Base-by-base conservation (phyloP, 2,329 filamentous ascomycete genomes). In the Cercospora brassicicola region DNA sequence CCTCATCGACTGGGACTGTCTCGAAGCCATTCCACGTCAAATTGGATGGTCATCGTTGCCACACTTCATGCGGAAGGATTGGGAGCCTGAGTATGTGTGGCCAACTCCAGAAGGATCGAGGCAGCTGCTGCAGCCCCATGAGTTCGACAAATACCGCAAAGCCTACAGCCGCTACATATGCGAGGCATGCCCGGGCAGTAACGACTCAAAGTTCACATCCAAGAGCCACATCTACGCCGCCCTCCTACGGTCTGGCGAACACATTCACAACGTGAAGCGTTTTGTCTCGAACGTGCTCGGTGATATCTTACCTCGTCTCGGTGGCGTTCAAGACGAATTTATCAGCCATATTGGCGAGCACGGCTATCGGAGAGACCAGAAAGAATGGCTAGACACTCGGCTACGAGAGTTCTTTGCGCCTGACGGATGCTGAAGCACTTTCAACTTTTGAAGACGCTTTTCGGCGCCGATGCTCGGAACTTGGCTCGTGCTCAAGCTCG, bases 1-100 rank as follows among this genome's bases (percentile, higher is more conserved):
- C n/a, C 55, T 70, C 2, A 68, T 72, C 36, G 71, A 71, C 64
- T 72, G 69, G 66, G 71, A 72, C 64, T 71, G 67, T 28, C 64
- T 71, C 13, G 67, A 71, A 33, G 64, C 69, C 11, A 64, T 72
- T 10, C 67, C 69, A 5, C 55, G 71, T 8, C 69, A 71, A 36
- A 66, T 68, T 10, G 69, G 69, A 1, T 72, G 71, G 71, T 67
- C 64, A 28, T 55, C 51, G 6, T 18, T 65, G n/a, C 67, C 71
- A 20, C 67, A 72, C 28, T 72, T 69, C 69, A 59, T 69, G 7
- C 59, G 62, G 10, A 56, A 53, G 10, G 71, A 71, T 64, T 72
- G 69, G 69, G 36, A 62, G 26, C 51, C 62, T 15, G 65, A 71
- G 11, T 71, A 61, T 15, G 23, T 36, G 13, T 72, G 69, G 67